A percentile compares a stretch with the other conserved stretches of the same genome.
Conservation (phyloP, 2,329 filamentous ascomycete genomes). For the Nemania serpens region DNA sequence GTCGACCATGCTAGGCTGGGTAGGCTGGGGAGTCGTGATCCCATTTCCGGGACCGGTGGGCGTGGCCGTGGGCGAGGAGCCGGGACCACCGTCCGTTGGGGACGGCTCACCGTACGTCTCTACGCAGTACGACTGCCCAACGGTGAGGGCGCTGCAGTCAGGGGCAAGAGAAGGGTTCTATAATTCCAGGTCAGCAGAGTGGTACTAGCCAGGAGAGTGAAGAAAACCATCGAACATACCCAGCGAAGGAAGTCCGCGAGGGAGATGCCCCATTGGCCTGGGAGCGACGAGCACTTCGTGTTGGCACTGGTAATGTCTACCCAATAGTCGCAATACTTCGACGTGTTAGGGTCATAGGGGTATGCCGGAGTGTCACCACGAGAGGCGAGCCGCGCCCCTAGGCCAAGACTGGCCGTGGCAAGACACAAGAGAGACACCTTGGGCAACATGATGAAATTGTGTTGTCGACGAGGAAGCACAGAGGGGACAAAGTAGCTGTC, state of each 20-base stretch:
- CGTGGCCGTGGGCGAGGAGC: neutral
- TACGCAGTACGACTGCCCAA: conserved; percentile 7
- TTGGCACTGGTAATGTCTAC: neutral
- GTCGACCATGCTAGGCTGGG: neutral
- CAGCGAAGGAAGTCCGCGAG: conserved; percentile 7
- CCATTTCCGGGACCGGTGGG: neutral
- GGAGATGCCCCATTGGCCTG: conserved; percentile 1
- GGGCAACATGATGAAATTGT: conserved; percentile 1
- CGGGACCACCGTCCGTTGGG: neutral
- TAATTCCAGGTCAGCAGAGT: neutral
- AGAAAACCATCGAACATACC: conserved; percentile 4
- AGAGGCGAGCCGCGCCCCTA: neutral
- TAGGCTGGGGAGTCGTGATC: neutral
- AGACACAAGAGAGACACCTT: conserved; percentile 1
- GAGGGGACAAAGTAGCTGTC: neutral
- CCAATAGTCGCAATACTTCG: conserved; percentile 5
- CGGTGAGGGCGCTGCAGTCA: neutral
- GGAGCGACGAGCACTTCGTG: conserved; percentile 4
- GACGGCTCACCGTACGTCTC: conserved; percentile 6
- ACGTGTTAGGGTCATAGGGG: conserved; percentile 4
- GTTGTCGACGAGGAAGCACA: neutral
- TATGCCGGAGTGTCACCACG: neutral
- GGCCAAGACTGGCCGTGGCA: conserved; percentile 1
- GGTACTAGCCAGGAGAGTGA: neutral
- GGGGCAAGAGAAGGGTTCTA: conserved; percentile 4